Base-by-base conservation (phyloP, 441 rosid genomes). In the Populus hybrid region DNA sequence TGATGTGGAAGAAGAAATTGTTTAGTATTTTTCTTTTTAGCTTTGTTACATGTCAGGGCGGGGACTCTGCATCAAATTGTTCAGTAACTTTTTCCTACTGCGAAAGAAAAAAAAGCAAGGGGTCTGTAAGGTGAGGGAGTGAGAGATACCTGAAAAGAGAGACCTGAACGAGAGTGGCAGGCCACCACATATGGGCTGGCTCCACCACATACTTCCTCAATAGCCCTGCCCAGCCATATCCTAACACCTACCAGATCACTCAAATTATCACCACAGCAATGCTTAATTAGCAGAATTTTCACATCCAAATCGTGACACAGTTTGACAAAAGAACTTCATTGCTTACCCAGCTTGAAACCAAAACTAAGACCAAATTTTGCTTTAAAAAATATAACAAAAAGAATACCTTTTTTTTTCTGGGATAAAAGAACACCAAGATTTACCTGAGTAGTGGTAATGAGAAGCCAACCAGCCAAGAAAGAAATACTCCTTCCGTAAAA, bases 151-250 rank as follows among this genome's bases (percentile, higher is more conserved):
- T 80, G 85, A 94, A 92, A 50, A 94, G 84, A 0, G 97, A 91
- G 82, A 93, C 94, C 76, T 94, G 97, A 81, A 93, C 97, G 73
- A 94, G 86, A 69, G 97, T 88, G 76, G 72, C 78, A 0, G 98
- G 97, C 98, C 98, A 94, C 98, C 98, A 94, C 97, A 94, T 92
- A 57, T 93, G 94, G 11, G 96, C 97, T 8, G 98, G 98, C 78
- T 92, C 98, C 46, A 94, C 97, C 76, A 93, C 97, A 63, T 90
- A 94, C 83, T 91, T 92, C 84, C 97, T 87, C 75, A 94, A 66
- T 67, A 94, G 83, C 63, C 98, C 98, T 10, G 98, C 98, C 98
- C 98, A 94, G 0, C 97, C 97, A 61, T 95, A 95, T 32, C 97
- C 97, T 57, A 95, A 46, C 10, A 95, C 97, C 98, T 95, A 76